Percentiles rank a stretch among this genome's conserved stretches.
phyloP scores from a whole-genome alignment of 1,139 yeast species.

The Geotrichum cucujoidarum region DNA sequence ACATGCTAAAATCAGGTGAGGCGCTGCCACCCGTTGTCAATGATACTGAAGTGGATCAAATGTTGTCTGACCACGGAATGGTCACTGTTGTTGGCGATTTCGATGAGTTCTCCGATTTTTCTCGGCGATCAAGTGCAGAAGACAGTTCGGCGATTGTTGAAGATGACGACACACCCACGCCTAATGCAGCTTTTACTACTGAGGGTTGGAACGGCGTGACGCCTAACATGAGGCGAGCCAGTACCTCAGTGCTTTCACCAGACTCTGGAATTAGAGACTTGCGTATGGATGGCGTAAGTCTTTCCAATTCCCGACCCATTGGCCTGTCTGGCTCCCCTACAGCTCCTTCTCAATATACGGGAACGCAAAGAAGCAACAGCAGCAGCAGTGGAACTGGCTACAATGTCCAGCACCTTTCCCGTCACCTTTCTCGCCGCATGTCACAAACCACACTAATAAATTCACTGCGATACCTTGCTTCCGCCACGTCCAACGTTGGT shows the following conservation, averaged over 20 bases:
- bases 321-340: not conserved
- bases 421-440: constrained; percentile 5
- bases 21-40: constrained; percentile 14
- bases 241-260: not conserved
- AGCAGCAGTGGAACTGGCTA: not conserved
- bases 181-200: not conserved
- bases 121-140: not conserved
- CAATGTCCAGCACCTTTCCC: not conserved
- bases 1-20: constrained; percentile 18
- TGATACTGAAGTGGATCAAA: constrained; percentile 4
- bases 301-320: not conserved
- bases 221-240: not conserved
- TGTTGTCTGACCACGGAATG: not conserved
- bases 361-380: not conserved
- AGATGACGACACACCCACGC: not conserved
- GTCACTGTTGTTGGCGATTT: not conserved
- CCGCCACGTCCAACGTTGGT: not conserved
- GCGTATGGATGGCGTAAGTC: constrained; percentile 15
- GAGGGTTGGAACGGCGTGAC: not conserved
- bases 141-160: not conserved
- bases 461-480: constrained; percentile 5
- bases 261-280: constrained; percentile 12
- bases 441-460: not conserved
- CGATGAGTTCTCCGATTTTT: not conserved
- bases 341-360: not conserved